Base-by-base conservation (phyloP, 2,329 filamentous ascomycete genomes). In the Pseudonectria buxi region DNA sequence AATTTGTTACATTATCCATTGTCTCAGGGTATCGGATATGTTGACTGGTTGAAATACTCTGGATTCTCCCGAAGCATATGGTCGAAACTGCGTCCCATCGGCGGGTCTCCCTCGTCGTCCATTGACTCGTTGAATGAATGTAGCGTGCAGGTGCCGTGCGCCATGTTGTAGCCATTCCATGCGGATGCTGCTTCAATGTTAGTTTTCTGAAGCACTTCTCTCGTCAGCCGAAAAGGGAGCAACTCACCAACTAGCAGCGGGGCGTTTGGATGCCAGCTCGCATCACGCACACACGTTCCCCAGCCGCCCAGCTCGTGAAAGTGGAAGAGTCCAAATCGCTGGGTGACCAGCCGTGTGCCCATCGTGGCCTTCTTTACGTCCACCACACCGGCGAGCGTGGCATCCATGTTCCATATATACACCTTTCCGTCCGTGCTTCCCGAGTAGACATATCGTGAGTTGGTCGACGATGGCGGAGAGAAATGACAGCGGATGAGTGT, bases 401-500 rank as follows among this genome's bases (percentile, higher is more conserved):
- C 89, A 55, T 98, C 89, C 62, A 96, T 67, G 55, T 96, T 96
- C 74, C 86, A 98, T 28, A 96, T 76, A 50, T 88, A 90, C 1
- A 95, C 84, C 40, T 83, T 84, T 32, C 92, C 92, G 48, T 95
- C 87, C 45, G 86, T 79, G 50, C 86, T 94, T 14, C 92, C 92
- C 14, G 83, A 85, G 63, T 95, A 96, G 14, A 98, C 88, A 55
- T 95, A 96, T 50, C 87, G 75, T 7, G 85, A 88, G 56, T 95
- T 85, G 2, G 87, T 90, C 54, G 86, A 89, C 10, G 74, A 78
- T 0, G 86, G 79, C 0, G 92, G 92, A 24, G 86, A 92, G 63
- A 98, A 98, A 62, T 96, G 90, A 54, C 92, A 96, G 41, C 92
- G 74, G 48, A 96, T 95, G 27, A 96, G 70, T 1, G 92, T 96